phyloP scores from a whole-genome alignment of 768 basidiomycete species.

The Pholiota molesta region DNA sequence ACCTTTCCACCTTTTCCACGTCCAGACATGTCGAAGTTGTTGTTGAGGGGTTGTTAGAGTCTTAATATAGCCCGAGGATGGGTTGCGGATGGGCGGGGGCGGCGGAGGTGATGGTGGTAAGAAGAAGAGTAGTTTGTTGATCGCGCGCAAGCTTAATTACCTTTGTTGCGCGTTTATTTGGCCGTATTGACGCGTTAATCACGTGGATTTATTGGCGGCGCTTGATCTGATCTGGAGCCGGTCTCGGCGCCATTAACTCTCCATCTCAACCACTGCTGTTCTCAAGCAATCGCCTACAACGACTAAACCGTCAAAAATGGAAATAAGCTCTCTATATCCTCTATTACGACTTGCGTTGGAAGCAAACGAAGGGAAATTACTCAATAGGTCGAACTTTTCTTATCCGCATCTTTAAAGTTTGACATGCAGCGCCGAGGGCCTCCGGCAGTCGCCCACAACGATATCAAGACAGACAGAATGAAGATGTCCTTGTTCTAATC shows the following conservation, averaged over 20 bases:
- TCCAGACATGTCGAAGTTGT: constrained; percentile 60
- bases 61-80: constrained; percentile 7
- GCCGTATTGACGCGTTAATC: constrained; percentile 38
- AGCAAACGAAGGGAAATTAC: background rate
- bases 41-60: constrained; percentile 17
- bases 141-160: constrained; percentile 40
- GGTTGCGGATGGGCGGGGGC: constrained; percentile 2
- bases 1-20: constrained; percentile 83
- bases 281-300: too few relatives aligned
- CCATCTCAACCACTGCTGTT: too few relatives aligned
- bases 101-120: constrained; percentile 34
- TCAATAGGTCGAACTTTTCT: background rate
- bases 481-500: background rate
- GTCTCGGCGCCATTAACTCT: background rate
- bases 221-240: background rate
- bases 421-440: background rate
- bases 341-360: background rate
- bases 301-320: background rate
- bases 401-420: background rate
- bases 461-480: background rate
- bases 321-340: background rate
- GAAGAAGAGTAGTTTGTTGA: constrained; percentile 36
- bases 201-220: background rate
- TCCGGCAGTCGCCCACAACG: background rate
- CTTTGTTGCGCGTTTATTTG: constrained; percentile 42